A percentile compares a stretch with the other conserved stretches of the same genome.
Conservation (phyloP, 441 rosid species). For the Eruca vesicaria region DNA sequence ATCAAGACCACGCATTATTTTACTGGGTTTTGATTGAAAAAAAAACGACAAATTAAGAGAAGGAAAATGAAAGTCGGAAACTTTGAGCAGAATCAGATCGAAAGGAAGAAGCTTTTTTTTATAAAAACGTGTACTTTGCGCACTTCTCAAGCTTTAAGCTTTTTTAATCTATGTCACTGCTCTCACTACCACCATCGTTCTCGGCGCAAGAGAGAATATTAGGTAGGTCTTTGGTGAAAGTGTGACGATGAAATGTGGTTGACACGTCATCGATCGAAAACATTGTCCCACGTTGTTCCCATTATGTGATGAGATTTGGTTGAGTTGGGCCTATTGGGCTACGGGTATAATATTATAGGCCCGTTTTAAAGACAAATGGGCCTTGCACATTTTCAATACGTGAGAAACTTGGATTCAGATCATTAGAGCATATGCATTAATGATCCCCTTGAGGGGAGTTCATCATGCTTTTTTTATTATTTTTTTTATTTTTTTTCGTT, state of each 20-base stretch:
- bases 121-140: not conserved
- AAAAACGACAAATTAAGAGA: constrained; percentile 2
- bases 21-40: not conserved
- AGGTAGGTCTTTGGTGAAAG: constrained; percentile 24
- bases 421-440: too few relatives aligned
- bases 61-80: not conserved
- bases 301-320: too few relatives aligned
- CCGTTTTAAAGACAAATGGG: too few relatives aligned
- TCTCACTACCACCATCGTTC: constrained; percentile 15
- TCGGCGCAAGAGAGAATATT: constrained; percentile 6
- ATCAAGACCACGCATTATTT: constrained; percentile 55
- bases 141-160: not conserved
- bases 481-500: too few relatives aligned
- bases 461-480: too few relatives aligned
- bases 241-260: constrained; percentile 11
- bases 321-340: too few relatives aligned
- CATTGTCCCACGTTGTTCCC: too few relatives aligned
- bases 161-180: constrained; percentile 5
- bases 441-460: too few relatives aligned
- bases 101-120: not conserved
- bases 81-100: constrained; percentile 16
- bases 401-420: not conserved
- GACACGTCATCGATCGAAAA: constrained; percentile 16
- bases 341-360: too few relatives aligned
- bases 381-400: too few relatives aligned